Conservation (phyloP, 2,329 filamentous ascomycete genomes). For the Stemphylium beticola region DNA sequence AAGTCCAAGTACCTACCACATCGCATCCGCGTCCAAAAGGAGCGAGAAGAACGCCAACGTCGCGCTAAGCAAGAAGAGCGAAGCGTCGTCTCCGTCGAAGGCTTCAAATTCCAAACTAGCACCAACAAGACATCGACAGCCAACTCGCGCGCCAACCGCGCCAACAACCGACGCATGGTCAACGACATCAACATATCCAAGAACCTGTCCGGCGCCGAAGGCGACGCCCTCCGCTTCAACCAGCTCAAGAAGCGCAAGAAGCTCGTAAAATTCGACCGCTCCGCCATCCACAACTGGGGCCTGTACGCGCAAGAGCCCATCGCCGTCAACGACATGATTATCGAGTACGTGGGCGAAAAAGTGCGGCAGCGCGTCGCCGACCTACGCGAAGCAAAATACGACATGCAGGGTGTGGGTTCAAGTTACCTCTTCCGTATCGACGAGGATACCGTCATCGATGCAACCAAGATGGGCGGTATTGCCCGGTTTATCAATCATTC, state of each 20-base stretch:
- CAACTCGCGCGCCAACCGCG: slow-evolving; percentile 90
- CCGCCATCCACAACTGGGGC: slow-evolving; percentile 98
- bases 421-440: slow-evolving; percentile 98
- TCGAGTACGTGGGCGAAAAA: slow-evolving; percentile 98
- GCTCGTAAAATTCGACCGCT: slow-evolving; percentile 95
- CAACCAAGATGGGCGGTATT: slow-evolving; percentile 97
- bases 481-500: slow-evolving; percentile 98
- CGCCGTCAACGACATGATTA: slow-evolving; percentile 97
- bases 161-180: slow-evolving; percentile 91
- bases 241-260: slow-evolving; percentile 99
- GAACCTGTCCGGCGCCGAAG: slow-evolving; percentile 71
- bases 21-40: slow-evolving; percentile 93
- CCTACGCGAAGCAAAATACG: slow-evolving; percentile 87
- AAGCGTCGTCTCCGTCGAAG: slow-evolving; percentile 41
- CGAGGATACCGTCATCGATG: slow-evolving; percentile 96
- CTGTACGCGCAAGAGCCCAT: slow-evolving; percentile 98
- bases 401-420: slow-evolving; percentile 95
- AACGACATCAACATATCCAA: slow-evolving; percentile 96
- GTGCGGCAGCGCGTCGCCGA: slow-evolving; percentile 98
- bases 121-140: slow-evolving; percentile 85
- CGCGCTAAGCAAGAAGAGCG: slow-evolving; percentile 67
- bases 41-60: slow-evolving; percentile 89
- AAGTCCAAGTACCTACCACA: slow-evolving; percentile 98
- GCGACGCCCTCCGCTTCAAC: slow-evolving; percentile 95
- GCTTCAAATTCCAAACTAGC: slow-evolving; percentile 66